Evolutionary conservation across 495 filamentous ascomycete genomes (phyloP).

Genomic region (Tuber aestivum): DNA sequence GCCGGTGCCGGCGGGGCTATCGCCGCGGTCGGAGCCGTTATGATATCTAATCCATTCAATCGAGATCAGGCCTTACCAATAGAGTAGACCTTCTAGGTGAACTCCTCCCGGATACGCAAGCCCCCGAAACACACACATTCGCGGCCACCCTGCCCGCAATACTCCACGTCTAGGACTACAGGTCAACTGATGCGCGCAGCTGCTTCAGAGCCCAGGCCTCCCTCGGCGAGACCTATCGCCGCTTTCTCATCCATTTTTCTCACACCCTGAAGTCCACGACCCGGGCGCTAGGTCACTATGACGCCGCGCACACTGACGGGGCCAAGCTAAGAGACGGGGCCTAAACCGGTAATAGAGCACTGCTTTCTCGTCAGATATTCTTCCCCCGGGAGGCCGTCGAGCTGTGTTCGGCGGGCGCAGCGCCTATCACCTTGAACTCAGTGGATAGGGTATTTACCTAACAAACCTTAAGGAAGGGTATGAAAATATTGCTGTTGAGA

Average conservation of each 20-base stretch:
- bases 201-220: slow-evolving; percentile 39
- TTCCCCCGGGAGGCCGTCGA: slow-evolving; percentile 55
- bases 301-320: slow-evolving; percentile 50
- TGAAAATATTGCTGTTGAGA: background rate
- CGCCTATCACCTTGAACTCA: slow-evolving; percentile 50
- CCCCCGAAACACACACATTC: slow-evolving; percentile 40
- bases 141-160: slow-evolving; percentile 28
- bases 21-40: background rate
- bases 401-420: slow-evolving; percentile 53
- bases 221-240: slow-evolving; percentile 49
- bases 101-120: slow-evolving; percentile 37
- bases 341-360: slow-evolving; percentile 48
- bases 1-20: background rate
- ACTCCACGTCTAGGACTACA: slow-evolving; percentile 41
- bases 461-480: slow-evolving; percentile 9
- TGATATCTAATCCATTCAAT: slow-evolving; percentile 18
- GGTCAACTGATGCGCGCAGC: slow-evolving; percentile 38
- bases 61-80: too few relatives aligned
- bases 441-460: slow-evolving; percentile 41
- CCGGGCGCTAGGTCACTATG: slow-evolving; percentile 59
- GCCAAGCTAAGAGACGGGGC: slow-evolving; percentile 51
- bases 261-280: slow-evolving; percentile 55
- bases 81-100: slow-evolving; percentile 22
- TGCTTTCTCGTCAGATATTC: slow-evolving; percentile 61
- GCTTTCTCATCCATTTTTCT: slow-evolving; percentile 49